These are phyloP conservation scores for Coniella lustricola DNA, from an alignment of 2,329 filamentous ascomycete species.

Conservation along the genomic window DNA sequence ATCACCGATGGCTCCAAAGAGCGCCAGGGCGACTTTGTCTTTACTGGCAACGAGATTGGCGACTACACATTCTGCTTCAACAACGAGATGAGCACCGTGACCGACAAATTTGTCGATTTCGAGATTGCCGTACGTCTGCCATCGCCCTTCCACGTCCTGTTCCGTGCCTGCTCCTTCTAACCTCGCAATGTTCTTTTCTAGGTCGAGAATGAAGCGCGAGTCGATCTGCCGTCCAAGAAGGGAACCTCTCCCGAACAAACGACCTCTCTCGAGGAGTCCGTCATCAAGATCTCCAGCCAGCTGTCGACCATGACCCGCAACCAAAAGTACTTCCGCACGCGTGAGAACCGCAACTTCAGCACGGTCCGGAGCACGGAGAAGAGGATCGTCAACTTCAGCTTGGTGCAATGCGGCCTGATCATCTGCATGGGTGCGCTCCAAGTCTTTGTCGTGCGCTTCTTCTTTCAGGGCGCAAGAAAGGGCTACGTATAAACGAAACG, in stretches of 20 bases:
- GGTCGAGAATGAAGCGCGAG: slow-evolving; percentile 85
- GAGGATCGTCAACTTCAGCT: slow-evolving; percentile 93
- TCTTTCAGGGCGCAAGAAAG: slow-evolving; percentile 81
- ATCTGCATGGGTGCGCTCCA: slow-evolving; percentile 92
- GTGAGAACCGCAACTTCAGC: slow-evolving; percentile 98
- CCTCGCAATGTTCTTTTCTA: slow-evolving; percentile 29
- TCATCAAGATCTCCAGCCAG: slow-evolving; percentile 89
- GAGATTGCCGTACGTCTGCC: slow-evolving; percentile 72
- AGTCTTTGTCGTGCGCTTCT: slow-evolving; percentile 96
- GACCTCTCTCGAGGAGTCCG: slow-evolving; percentile 79
- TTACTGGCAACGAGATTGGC: slow-evolving; percentile 79
- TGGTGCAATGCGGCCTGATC: slow-evolving; percentile 88
- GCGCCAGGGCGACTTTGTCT: slow-evolving; percentile 95
- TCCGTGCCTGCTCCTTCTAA: slow-evolving; percentile 5
- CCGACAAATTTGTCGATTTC: slow-evolving; percentile 96
- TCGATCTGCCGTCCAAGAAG: slow-evolving; percentile 79
- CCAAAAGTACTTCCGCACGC: slow-evolving; percentile 98
- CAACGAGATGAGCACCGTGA: slow-evolving; percentile 96
- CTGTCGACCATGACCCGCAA: slow-evolving; percentile 91
- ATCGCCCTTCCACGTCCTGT: neutral
- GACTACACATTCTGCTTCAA: slow-evolving; percentile 98
- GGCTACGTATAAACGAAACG: slow-evolving; percentile 52
- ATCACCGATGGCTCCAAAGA: slow-evolving; percentile 85
- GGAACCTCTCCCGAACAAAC: slow-evolving; percentile 87
- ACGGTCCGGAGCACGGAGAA: slow-evolving; percentile 94